Evolutionary conservation across 2,329 filamentous ascomycete species (phyloP).

Genomic region (Byssochlamys sp.): DNA sequence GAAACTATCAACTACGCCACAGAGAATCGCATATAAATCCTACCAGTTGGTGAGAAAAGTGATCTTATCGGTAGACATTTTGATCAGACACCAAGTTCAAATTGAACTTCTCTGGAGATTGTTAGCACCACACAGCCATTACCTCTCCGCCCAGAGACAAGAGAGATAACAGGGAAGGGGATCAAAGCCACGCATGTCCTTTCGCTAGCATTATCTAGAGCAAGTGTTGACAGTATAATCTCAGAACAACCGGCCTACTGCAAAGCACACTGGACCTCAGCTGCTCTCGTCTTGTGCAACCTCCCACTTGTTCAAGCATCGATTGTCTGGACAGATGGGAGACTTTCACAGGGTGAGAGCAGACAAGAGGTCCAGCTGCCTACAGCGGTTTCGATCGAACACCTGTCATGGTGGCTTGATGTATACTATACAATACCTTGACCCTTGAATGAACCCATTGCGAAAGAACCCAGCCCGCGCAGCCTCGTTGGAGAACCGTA

Average conservation of each 20-base stretch:
- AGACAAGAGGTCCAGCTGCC: conserved; percentile 5
- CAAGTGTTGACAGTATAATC: conserved; percentile 74
- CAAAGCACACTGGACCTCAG: conserved; percentile 14
- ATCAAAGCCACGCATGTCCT: conserved; percentile 67
- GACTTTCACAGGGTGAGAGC: neutral
- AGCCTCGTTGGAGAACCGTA: neutral
- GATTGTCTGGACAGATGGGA: neutral
- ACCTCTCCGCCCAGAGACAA: neutral
- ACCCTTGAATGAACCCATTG: conserved; percentile 24
- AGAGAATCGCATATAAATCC: conserved; percentile 15
- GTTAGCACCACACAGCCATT: conserved; percentile 4
- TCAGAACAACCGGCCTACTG: conserved; percentile 46
- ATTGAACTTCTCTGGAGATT: conserved; percentile 2
- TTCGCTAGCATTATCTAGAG: conserved; percentile 82
- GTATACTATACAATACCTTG: conserved; percentile 37
- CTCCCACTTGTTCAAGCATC: conserved; percentile 1
- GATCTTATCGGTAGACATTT: conserved; percentile 74
- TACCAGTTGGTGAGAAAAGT: conserved; percentile 79
- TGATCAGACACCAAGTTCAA: conserved; percentile 34
- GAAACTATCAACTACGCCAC: neutral
- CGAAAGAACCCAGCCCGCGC: neutral
- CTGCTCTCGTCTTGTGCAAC: conserved; percentile 12
- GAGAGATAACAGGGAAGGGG: conserved; percentile 19
- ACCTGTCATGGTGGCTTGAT: conserved; percentile 36
- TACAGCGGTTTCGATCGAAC: conserved; percentile 19